Percentiles rank a stretch among this genome's conserved stretches.
These are phyloP conservation scores for Bretschneidera sinensis DNA, from an alignment of 345 rosid species.

Conservation along the genomic window DNA sequence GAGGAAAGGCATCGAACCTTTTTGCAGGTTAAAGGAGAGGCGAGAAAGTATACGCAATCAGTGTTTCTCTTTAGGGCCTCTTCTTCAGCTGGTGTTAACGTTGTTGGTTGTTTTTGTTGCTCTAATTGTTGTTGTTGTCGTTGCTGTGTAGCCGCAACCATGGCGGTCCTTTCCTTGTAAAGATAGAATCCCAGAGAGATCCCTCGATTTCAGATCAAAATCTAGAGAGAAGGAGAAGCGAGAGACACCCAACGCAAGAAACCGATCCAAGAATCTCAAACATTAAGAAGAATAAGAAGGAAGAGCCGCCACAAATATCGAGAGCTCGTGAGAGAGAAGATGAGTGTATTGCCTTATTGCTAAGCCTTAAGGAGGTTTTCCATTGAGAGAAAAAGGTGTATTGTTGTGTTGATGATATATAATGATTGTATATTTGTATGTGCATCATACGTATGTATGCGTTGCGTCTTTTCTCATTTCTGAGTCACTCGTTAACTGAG, in stretches of 20 bases:
- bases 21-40: slow-evolving; percentile 96
- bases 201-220: slow-evolving; percentile 24
- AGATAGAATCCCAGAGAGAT: slow-evolving; percentile 11
- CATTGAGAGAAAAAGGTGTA: no score
- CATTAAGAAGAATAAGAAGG: slow-evolving; percentile 2
- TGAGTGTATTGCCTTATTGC: no score
- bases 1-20: slow-evolving; percentile 43
- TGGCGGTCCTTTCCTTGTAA: slow-evolving; percentile 24
- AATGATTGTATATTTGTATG: no score
- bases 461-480: no score
- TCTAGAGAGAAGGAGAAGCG: slow-evolving; percentile 1
- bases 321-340: neutral
- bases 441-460: no score
- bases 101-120: slow-evolving; percentile 27
- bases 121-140: slow-evolving; percentile 27
- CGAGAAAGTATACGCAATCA: slow-evolving; percentile 94
- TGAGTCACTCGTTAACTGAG: no score
- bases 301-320: slow-evolving; percentile 37
- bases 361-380: no score
- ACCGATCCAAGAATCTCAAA: slow-evolving; percentile 13
- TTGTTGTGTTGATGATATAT: no score
- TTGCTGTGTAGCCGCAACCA: slow-evolving; percentile 48
- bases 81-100: slow-evolving; percentile 45
- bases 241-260: neutral
- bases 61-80: slow-evolving; percentile 89